phyloP scores from a whole-genome alignment of 108 stramenopile genomes.

The Cylindrotheca fusiformis region DNA sequence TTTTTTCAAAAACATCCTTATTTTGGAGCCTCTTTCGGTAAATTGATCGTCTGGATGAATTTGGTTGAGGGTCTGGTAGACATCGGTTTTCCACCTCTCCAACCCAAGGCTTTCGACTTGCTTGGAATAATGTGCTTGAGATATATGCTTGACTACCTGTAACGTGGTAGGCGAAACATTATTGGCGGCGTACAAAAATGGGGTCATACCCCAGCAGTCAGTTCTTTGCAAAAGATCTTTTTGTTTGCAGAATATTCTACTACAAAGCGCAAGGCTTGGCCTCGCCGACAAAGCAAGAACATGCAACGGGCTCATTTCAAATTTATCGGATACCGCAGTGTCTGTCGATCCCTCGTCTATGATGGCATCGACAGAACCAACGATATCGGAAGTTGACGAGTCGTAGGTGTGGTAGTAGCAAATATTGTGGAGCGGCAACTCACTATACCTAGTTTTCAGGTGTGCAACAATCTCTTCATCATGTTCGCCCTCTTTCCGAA shows the following conservation, averaged over 20 bases:
- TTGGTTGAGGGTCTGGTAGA: not conserved
- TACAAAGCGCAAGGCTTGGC: not conserved
- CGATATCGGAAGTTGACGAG: too few species aligned
- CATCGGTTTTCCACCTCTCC: not conserved
- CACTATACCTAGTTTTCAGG: not conserved
- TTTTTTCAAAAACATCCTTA: not conserved
- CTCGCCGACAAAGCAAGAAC: not conserved
- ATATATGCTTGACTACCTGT: not conserved
- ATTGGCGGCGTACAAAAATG: not conserved
- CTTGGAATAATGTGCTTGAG: not conserved
- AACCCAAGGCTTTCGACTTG: not conserved
- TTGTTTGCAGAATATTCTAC: not conserved
- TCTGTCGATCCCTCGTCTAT: too few species aligned
- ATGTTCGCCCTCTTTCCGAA: not conserved
- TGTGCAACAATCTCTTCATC: not conserved
- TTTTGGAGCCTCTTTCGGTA: not conserved
- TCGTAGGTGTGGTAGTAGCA: not conserved
- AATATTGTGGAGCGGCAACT: not conserved
- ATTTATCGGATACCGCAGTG: not conserved
- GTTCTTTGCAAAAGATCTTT: not conserved
- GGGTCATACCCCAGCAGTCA: not conserved
- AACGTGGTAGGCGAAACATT: not conserved
- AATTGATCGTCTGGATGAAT: not conserved
- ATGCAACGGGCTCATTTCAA: not conserved
- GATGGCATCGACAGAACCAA: too few species aligned